Base-by-base conservation (phyloP, 78 protist genomes). In the Carpediemonas membranifera region DNA sequence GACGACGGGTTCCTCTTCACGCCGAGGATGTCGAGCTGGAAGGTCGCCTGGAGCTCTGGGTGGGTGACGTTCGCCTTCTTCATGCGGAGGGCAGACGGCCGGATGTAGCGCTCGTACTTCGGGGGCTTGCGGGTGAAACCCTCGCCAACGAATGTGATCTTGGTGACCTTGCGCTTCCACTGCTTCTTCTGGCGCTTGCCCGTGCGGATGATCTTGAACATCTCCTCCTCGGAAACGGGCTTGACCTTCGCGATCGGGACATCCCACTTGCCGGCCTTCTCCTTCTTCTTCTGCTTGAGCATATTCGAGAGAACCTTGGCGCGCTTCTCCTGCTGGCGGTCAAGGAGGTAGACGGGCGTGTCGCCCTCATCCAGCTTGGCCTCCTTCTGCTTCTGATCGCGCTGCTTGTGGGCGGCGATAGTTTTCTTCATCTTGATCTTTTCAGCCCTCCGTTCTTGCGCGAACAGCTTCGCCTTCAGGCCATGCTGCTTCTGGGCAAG, bases 91-190 rank as follows among this genome's bases (percentile, higher is more conserved):
- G 83, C 98, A 60, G 81, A 81, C 0, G 99, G 99, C 18, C 99
- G 71, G 39, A 96, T 91, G 65, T 94, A 96, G 25, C 81, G 73
- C 75, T 92, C 98, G 76, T 84, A 93, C 72, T 93, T 96, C 13
- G 99, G 98, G 25, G 95, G 92, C 82, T 94, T 94, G 39, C 99
- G 80, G 7, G 98, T 93, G 84, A 92, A 96, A 62, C 80, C 87
- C 55, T 92, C 96, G n/a, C 97, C 97, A 16, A 94, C 98, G 71
- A 82, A 92, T 0, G 97, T 91, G 35, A 73, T 91, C 61, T 96
- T 96, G 2, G 95, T 93, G 43, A 96, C 85, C 87, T 90, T 82
- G 33, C 99, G 91, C 86, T 96, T 96, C 96, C 96, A 94, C 13
- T 79, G 74, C 65, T 90, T 94, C 72, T 70, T 85, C 67, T 85